phyloP scores from a whole-genome alignment of 495 filamentous ascomycete genomes.

The Letharia columbiana region DNA sequence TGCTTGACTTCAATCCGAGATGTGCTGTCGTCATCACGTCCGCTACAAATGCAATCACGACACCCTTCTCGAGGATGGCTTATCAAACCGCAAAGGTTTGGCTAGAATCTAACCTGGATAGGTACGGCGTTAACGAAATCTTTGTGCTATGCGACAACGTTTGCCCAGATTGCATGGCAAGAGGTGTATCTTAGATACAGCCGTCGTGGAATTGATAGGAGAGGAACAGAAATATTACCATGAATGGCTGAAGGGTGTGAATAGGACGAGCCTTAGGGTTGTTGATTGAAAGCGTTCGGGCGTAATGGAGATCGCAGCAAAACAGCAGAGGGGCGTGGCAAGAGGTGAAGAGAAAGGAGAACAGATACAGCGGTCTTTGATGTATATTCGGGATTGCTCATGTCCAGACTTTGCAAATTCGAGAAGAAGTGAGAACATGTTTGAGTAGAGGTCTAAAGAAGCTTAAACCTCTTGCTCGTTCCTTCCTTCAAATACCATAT shows the following conservation, averaged over 20 bases:
- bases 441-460: neutral
- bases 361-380: neutral
- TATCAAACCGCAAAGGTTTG: neutral
- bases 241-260: neutral
- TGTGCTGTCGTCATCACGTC: neutral
- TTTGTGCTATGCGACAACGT: neutral
- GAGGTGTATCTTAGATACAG: neutral
- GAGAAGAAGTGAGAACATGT: neutral
- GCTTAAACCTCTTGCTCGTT: constrained; percentile 1
- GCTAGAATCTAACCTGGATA: neutral
- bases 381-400: neutral
- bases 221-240: neutral
- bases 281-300: neutral
- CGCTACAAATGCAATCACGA: neutral
- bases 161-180: neutral
- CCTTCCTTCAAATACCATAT: neutral
- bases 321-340: neutral
- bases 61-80: neutral
- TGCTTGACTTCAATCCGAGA: neutral
- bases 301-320: neutral
- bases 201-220: neutral
- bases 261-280: neutral
- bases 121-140: neutral
- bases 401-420: neutral
- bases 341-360: neutral